Conservation (phyloP, 2,329 filamentous ascomycete genomes). For the Tolypocladium nubicola region DNA sequence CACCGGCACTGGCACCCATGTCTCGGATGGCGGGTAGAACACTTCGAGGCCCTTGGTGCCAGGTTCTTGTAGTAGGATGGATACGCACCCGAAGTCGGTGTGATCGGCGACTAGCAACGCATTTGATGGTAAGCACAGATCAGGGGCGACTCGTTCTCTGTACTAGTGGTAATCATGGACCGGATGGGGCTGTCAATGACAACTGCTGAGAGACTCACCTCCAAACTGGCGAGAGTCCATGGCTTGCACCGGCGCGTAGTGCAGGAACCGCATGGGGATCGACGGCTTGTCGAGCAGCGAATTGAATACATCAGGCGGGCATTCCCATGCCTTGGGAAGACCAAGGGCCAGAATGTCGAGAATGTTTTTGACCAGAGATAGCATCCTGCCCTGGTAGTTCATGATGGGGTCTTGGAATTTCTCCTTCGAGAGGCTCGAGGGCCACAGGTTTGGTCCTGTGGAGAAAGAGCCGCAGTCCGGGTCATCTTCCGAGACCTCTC, state of each 20-base stretch:
- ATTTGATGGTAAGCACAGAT: not conserved
- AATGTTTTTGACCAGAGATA: not conserved
- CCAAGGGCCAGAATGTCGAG: not conserved
- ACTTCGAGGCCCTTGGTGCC: slow-evolving; percentile 16
- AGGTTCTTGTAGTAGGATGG: slow-evolving; percentile 17
- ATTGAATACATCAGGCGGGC: not conserved
- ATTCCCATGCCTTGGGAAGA: not conserved
- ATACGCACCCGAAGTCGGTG: slow-evolving; percentile 17
- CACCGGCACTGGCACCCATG: slow-evolving; percentile 18
- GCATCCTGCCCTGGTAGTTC: not conserved
- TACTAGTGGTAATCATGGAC: no score
- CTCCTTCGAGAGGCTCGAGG: not conserved
- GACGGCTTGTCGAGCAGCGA: not conserved
- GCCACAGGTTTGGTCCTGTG: slow-evolving; percentile 2
- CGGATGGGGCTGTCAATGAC: no score
- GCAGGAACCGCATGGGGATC: slow-evolving; percentile 11
- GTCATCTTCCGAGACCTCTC: not conserved
- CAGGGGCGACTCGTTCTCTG: not conserved
- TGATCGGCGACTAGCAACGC: slow-evolving; percentile 14
- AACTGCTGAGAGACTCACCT: not conserved
- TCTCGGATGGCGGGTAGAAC: slow-evolving; percentile 14
- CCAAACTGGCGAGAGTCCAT: slow-evolving; percentile 14
- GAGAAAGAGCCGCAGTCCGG: slow-evolving; percentile 1
- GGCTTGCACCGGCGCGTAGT: slow-evolving; percentile 13
- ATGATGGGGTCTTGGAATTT: not conserved